Evolutionary conservation across 2,329 filamentous ascomycete genomes (phyloP).

Genomic region (Neoarthrinium moseri): DNA sequence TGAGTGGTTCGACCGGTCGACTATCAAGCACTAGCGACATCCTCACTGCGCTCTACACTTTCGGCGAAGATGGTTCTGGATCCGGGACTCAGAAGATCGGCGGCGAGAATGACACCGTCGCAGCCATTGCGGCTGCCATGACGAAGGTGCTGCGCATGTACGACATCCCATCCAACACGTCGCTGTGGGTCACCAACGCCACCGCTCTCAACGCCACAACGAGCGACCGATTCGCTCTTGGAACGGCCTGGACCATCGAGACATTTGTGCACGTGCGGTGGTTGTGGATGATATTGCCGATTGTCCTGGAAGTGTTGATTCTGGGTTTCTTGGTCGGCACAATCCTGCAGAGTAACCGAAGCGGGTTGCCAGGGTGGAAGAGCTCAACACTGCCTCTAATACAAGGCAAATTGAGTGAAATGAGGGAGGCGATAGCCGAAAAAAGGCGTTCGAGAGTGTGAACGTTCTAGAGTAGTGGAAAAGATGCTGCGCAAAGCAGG

Average conservation of each 20-base stretch:
- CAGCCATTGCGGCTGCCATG: constrained; percentile 12
- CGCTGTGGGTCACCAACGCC: background rate
- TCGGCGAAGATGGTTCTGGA: constrained; percentile 11
- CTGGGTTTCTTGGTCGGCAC: constrained; percentile 10
- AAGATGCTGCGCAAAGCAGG: too few relatives aligned
- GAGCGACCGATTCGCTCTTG: constrained; percentile 1
- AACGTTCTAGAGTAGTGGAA: too few relatives aligned
- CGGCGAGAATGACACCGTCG: constrained; percentile 13
- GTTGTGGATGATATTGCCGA: constrained; percentile 12
- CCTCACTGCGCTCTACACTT: constrained; percentile 10
- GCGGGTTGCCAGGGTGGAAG: constrained; percentile 14
- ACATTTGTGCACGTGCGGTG: constrained; percentile 13
- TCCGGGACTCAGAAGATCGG: constrained; percentile 8
- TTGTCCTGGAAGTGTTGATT: constrained; percentile 8
- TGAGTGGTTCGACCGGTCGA: constrained; percentile 3
- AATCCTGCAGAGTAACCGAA: constrained; percentile 10
- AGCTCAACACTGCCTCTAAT: constrained; percentile 13
- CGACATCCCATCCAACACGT: background rate
- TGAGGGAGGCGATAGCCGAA: constrained; percentile 1
- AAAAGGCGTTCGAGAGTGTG: background rate
- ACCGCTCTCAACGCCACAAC: background rate
- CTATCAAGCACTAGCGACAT: constrained; percentile 6
- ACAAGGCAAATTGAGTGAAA: constrained; percentile 9
- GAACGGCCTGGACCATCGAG: constrained; percentile 10
- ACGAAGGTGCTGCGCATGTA: constrained; percentile 10